A percentile compares a stretch with the other conserved stretches of the same genome.
phyloP scores from a whole-genome alignment of 345 rosid genomes.

The Bruguiera parviflora region DNA sequence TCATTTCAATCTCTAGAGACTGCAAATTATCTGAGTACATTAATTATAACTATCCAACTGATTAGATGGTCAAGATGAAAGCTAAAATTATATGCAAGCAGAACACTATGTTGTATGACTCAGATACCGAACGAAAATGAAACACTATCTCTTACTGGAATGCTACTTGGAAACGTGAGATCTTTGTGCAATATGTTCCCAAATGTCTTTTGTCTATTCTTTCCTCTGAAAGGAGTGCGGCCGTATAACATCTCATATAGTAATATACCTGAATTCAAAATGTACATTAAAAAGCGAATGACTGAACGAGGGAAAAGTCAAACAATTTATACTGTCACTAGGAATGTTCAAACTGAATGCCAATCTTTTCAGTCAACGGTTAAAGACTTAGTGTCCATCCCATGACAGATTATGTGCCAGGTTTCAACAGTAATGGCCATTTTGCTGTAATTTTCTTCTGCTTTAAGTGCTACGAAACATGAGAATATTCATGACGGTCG shows the following conservation, averaged over 20 bases:
- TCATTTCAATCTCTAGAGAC: too few species aligned
- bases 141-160: conserved; percentile 46
- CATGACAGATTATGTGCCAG: too few species aligned
- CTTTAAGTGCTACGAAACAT: too few species aligned
- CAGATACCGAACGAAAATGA: not conserved
- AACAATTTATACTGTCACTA: not conserved
- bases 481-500: too few species aligned
- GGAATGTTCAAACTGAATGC: too few species aligned
- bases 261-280: conserved; percentile 58
- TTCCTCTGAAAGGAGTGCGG: conserved; percentile 94
- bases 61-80: not conserved
- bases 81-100: not conserved
- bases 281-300: conserved; percentile 3
- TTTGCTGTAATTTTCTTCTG: too few species aligned
- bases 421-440: too few species aligned
- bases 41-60: too few species aligned
- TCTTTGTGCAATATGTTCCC: conserved; percentile 90
- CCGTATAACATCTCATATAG: conserved; percentile 98
- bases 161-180: conserved; percentile 94
- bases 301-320: not conserved
- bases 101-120: not conserved
- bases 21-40: too few species aligned
- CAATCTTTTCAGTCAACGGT: too few species aligned
- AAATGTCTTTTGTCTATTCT: conserved; percentile 95
- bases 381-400: too few species aligned